Percentiles rank a stretch among this genome's conserved stretches.
Conservation (phyloP, 1,284 basidiomycete species). For the Gomphus bonarii region DNA sequence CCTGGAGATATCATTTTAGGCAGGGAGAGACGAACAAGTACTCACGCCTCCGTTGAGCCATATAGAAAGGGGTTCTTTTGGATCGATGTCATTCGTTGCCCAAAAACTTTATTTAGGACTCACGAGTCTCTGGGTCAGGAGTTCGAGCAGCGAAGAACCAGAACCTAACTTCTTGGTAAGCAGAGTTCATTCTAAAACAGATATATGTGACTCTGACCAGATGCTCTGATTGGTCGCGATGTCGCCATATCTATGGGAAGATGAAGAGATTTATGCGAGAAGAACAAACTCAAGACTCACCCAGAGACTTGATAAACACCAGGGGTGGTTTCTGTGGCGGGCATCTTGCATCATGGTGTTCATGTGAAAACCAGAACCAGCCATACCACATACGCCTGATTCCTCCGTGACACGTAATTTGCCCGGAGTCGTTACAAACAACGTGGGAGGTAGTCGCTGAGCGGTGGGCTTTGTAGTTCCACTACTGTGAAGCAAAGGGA, state of each 20-base stretch:
- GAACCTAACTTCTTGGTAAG: constrained; percentile 24
- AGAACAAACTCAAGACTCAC: background rate
- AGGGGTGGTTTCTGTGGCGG: constrained; percentile 38
- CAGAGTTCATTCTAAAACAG: no score
- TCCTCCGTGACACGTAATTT: background rate
- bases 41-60: constrained; percentile 60
- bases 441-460: no score
- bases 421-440: background rate
- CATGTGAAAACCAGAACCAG: background rate
- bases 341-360: background rate
- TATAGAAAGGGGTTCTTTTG: constrained; percentile 43
- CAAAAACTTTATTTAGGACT: background rate
- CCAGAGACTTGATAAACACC: constrained; percentile 47
- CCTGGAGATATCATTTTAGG: background rate
- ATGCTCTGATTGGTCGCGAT: no score
- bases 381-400: background rate
- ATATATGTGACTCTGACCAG: no score
- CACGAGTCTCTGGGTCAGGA: background rate
- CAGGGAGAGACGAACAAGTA: constrained; percentile 1
- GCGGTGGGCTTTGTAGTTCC: no score
- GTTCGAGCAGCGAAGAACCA: constrained; percentile 58
- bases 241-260: no score
- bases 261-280: no score
- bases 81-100: constrained; percentile 26
- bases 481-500: constrained; percentile 13